Base-by-base conservation (phyloP, 108 stramenopile species). In the Skeletonema marinoi region DNA sequence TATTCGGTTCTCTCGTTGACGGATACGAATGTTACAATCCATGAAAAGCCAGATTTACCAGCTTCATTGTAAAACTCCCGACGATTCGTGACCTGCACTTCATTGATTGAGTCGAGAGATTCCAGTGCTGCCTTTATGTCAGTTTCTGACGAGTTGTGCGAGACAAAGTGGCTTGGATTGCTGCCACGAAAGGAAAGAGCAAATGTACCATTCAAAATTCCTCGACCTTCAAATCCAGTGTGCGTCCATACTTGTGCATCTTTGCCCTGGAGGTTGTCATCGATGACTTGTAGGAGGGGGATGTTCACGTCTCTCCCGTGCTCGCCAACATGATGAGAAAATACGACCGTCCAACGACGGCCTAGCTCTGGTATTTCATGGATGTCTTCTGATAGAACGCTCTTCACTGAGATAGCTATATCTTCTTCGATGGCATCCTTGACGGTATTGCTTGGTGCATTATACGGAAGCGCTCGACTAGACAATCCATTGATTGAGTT, bases 301-400 rank as follows among this genome's bases (percentile, higher is more conserved):
- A 82, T 63, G 65, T 86, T 71, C 6, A 69, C 51, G 29, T 78
- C 78, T 54, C 32, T 30, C 3, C 82, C 82, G 21, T 68, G 78
- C 1, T 62, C 67, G 65, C 68, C 76, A 56, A 70, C 50, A 61
- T 79, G 59, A 70, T 78, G 73, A 25, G 73, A 70, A 73, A 85
- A 87, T 35, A 80, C 78, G 9, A 87, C 63, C 12, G 59, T 82
- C 87, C 87, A 91, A 35, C 86, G 77, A 21, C 88, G 81, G 14
- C 88, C 88, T 33, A 85, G 63, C 69, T 83, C 83, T 5, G 87
- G 69, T 25, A 73, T 74, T 32, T 50, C 58, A 17, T 85, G 67
- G 7, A 58, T 59, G 39, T 86, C 74, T 46, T 64, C 81, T 21
- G 68, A 74, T 46, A 62, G 74, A 16, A 79, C 78, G 38, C 30